These are phyloP conservation scores for Trypanosoma theileri DNA, from an alignment of 208 protist genomes.

Conservation along the genomic window DNA sequence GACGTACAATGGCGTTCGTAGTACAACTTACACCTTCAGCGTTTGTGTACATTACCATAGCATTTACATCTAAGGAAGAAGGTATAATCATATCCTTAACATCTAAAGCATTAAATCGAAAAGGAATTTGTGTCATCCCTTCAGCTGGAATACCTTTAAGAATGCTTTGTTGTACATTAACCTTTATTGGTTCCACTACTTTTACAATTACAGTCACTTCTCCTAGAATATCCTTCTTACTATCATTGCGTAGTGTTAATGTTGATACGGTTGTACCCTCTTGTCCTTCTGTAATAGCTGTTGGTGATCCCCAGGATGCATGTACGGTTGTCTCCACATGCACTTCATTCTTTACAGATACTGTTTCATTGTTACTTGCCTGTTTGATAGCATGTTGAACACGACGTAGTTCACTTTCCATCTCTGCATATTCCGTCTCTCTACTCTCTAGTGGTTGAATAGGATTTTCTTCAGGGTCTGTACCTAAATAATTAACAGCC, in stretches of 20 bases:
- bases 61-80: constrained; percentile 62
- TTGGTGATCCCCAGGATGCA: constrained; percentile 2
- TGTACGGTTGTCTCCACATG: constrained; percentile 23
- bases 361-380: constrained; percentile 8
- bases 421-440: constrained; percentile 75
- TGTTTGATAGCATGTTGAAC: constrained; percentile 71
- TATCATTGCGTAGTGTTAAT: constrained; percentile 14
- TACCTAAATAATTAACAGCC: constrained; percentile 91
- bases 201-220: constrained; percentile 49
- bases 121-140: constrained; percentile 35
- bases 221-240: not conserved
- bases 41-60: constrained; percentile 50
- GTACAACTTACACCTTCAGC: constrained; percentile 37
- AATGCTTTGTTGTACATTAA: constrained; percentile 26
- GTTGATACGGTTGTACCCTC: constrained; percentile 1
- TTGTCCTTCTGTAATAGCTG: not conserved
- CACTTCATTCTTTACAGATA: constrained; percentile 25
- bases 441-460: constrained; percentile 77
- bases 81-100: constrained; percentile 68
- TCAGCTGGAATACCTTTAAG: constrained; percentile 34
- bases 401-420: constrained; percentile 78
- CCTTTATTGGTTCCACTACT: constrained; percentile 45
- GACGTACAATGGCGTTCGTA: constrained; percentile 26
- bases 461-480: constrained; percentile 79
- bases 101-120: constrained; percentile 36